phyloP scores from a whole-genome alignment of 192 early-diverging fungal species.

The Endogone sp. region DNA sequence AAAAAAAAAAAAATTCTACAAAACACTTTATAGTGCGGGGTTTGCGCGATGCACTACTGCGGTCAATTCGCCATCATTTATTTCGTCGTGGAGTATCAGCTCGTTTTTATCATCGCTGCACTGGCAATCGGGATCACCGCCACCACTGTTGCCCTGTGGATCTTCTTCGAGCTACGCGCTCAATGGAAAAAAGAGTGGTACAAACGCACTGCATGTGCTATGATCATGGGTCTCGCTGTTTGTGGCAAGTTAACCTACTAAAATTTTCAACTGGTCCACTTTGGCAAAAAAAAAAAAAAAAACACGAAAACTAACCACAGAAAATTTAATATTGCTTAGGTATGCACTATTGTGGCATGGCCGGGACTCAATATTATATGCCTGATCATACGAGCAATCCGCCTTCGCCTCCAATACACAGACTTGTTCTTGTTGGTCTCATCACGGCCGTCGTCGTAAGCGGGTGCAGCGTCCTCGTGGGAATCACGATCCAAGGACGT shows the following conservation, averaged over 20 bases:
- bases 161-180: constrained; percentile 46
- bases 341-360: constrained; percentile 34
- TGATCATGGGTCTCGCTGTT: constrained; percentile 39
- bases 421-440: constrained; percentile 13
- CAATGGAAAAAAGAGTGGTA: constrained; percentile 39
- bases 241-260: constrained; percentile 22
- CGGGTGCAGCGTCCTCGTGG: constrained; percentile 11
- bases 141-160: constrained; percentile 30
- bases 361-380: constrained; percentile 27
- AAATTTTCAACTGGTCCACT: neutral
- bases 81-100: constrained; percentile 19
- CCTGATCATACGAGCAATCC: constrained; percentile 4
- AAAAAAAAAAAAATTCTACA: too few species aligned
- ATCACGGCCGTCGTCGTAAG: constrained; percentile 17
- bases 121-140: constrained; percentile 33
- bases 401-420: constrained; percentile 7
- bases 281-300: too few species aligned
- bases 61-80: constrained; percentile 35
- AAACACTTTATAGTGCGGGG: neutral
- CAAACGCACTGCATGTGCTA: constrained; percentile 40
- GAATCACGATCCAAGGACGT: neutral
- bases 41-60: neutral
- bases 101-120: constrained; percentile 24
- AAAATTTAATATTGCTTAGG: constrained; percentile 13
- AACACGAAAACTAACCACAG: neutral